Evolutionary conservation across 345 rosid species (phyloP).

Genomic region (Pistacia integerrima): DNA sequence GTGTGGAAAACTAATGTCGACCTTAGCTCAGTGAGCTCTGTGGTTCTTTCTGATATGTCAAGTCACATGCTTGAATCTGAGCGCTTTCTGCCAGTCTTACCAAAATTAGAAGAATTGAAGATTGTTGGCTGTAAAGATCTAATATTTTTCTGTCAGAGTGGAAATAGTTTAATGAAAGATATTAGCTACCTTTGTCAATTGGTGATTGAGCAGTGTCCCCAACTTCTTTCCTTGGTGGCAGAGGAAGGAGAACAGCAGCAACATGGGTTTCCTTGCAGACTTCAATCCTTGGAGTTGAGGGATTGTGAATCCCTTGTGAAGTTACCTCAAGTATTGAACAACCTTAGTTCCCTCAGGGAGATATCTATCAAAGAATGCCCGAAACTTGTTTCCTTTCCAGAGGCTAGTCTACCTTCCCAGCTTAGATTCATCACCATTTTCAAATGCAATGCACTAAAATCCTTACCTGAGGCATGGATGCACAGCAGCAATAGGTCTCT

Average conservation of each 20-base stretch:
- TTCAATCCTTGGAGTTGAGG: not conserved
- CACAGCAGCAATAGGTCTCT: constrained; percentile 1
- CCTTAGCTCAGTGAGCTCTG: not conserved
- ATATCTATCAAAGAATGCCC: not conserved
- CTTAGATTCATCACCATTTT: not conserved
- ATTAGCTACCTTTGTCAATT: too few species aligned
- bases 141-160: not conserved
- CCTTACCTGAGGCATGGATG: not conserved
- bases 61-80: not conserved
- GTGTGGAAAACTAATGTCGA: not conserved
- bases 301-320: not conserved
- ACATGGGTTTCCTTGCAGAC: not conserved
- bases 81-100: not conserved
- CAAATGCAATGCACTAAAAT: not conserved
- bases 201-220: not conserved
- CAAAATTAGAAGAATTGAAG: not conserved
- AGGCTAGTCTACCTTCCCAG: constrained; percentile 7
- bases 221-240: constrained; percentile 4
- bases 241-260: constrained; percentile 1
- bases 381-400: not conserved
- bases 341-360: constrained; percentile 9
- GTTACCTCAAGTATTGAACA: not conserved
- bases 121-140: not conserved
- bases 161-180: not conserved
- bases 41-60: not conserved